These are phyloP conservation scores for Neurospora discreta DNA, from an alignment of 495 filamentous ascomycete genomes.

Conservation along the genomic window DNA sequence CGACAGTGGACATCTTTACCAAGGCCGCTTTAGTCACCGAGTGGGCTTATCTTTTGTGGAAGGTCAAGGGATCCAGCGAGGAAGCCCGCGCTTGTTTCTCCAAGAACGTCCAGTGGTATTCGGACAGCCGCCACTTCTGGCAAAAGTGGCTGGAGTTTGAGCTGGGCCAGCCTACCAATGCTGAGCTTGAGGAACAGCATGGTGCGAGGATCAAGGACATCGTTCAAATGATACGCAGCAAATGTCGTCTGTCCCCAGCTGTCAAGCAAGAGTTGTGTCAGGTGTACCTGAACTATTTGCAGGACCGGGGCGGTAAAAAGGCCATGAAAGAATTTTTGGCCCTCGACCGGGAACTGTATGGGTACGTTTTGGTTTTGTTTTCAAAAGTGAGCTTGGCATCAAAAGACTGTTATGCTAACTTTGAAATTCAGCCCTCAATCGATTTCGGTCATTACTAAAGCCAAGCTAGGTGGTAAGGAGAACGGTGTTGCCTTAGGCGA, in stretches of 20 bases:
- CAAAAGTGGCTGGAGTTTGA: constrained; percentile 82
- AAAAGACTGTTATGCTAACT: constrained; percentile 1
- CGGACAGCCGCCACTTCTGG: constrained; percentile 88
- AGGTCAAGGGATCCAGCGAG: constrained; percentile 72
- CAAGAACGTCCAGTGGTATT: constrained; percentile 73
- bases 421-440: constrained; percentile 32
- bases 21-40: constrained; percentile 82
- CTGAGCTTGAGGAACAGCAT: constrained; percentile 51
- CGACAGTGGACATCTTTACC: constrained; percentile 60
- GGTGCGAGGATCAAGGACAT: constrained; percentile 70
- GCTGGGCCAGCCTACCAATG: constrained; percentile 69
- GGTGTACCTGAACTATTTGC: constrained; percentile 73
- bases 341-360: constrained; percentile 79
- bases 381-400: neutral
- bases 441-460: constrained; percentile 28
- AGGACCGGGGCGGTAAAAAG: constrained; percentile 72
- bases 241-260: constrained; percentile 56
- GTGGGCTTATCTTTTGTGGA: constrained; percentile 86
- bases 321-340: constrained; percentile 77
- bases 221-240: constrained; percentile 62
- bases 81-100: constrained; percentile 81
- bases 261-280: constrained; percentile 68
- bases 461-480: constrained; percentile 41
- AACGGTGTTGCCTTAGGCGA: constrained; percentile 48
- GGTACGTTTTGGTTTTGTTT: constrained; percentile 36